A percentile compares a stretch with the other conserved stretches of the same genome.
These are phyloP conservation scores for Cyclotella choctawhatcheeana DNA, from an alignment of 108 stramenopile genomes.

Conservation along the genomic window DNA sequence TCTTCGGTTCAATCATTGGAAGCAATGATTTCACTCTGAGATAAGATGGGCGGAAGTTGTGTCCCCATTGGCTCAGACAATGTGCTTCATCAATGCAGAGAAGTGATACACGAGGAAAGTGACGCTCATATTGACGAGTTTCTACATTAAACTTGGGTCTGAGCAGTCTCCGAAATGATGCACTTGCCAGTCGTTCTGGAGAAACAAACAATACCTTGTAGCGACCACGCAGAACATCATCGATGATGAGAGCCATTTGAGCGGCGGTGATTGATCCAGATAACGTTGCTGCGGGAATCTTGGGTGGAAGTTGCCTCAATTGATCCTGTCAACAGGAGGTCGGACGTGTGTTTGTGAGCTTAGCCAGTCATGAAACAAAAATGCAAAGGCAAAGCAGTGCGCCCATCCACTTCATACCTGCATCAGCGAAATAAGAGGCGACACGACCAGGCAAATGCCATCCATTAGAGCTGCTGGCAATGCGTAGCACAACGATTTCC, in stretches of 20 bases:
- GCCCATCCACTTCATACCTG: constrained; percentile 46
- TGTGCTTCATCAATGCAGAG: constrained; percentile 96
- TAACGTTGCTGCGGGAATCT: constrained; percentile 85
- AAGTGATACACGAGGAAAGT: constrained; percentile 86
- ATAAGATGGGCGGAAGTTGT: constrained; percentile 97
- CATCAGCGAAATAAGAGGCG: constrained; percentile 96
- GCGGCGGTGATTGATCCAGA: constrained; percentile 71
- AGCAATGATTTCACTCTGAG: constrained; percentile 76
- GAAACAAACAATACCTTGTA: constrained; percentile 91
- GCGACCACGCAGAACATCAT: constrained; percentile 75
- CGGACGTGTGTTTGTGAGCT: neutral
- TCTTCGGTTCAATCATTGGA: constrained; percentile 70
- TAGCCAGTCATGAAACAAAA: neutral
- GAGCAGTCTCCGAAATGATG: constrained; percentile 91
- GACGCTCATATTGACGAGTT: constrained; percentile 61
- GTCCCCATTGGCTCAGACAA: constrained; percentile 92
- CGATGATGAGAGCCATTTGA: constrained; percentile 80
- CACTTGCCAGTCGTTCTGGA: constrained; percentile 90
- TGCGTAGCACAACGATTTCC: constrained; percentile 97
- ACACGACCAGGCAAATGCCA: constrained; percentile 95
- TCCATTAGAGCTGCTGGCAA: constrained; percentile 90
- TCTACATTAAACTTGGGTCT: constrained; percentile 70
- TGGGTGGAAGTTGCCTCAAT: constrained; percentile 82
- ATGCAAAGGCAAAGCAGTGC: neutral
- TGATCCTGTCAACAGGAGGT: constrained; percentile 65